These are phyloP conservation scores for Lasiosphaeria miniovina DNA, from an alignment of 495 filamentous ascomycete species.

Conservation along the genomic window DNA sequence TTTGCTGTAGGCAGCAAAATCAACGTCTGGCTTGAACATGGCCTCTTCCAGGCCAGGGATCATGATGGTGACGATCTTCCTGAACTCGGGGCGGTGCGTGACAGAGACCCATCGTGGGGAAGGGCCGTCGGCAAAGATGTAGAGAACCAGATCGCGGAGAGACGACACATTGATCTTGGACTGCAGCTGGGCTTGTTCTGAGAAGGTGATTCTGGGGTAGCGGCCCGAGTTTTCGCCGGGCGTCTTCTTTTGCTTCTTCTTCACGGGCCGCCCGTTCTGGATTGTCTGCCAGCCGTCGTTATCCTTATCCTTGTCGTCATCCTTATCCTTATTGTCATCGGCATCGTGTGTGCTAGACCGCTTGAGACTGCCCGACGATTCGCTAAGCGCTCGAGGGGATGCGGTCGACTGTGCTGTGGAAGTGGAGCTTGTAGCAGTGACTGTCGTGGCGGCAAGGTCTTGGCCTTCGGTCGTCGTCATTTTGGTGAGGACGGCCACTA, in stretches of 20 bases:
- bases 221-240: constrained; percentile 50
- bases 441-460: no score
- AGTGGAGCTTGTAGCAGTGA: no score
- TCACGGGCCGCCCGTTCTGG: constrained; percentile 42
- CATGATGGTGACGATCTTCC: constrained; percentile 89
- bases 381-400: constrained; percentile 16
- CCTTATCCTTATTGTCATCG: constrained; percentile 29
- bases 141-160: constrained; percentile 78
- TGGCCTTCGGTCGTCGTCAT: no score
- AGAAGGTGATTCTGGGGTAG: constrained; percentile 72
- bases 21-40: constrained; percentile 75
- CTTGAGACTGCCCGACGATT: constrained; percentile 34
- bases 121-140: constrained; percentile 79
- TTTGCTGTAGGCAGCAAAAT: constrained; percentile 44
- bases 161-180: constrained; percentile 72
- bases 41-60: constrained; percentile 85
- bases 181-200: constrained; percentile 63
- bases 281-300: constrained; percentile 50
- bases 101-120: constrained; percentile 87
- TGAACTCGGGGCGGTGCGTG: constrained; percentile 68
- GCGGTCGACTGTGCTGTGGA: background rate
- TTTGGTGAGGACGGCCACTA: no score
- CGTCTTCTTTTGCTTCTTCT: constrained; percentile 61
- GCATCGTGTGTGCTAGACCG: constrained; percentile 40
- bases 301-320: constrained; percentile 44